A percentile compares a stretch with the other conserved stretches of the same genome.
Conservation (phyloP, 345 rosid species). For the Populus ilicifolia region DNA sequence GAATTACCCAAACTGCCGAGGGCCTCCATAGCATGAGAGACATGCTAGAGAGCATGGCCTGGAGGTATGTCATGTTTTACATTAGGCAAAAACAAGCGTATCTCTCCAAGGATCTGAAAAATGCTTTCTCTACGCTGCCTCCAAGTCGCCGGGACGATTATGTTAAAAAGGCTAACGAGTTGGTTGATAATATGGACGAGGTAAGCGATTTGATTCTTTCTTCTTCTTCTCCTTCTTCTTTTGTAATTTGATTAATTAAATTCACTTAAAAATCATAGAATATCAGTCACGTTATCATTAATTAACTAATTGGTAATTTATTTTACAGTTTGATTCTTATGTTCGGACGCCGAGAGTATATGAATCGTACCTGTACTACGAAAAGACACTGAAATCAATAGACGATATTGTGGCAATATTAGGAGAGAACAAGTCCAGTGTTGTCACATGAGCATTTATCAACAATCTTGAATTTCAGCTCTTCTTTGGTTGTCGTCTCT, state of each 20-base stretch:
- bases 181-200: slow-evolving; percentile 71
- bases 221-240: too few species aligned
- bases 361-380: slow-evolving; percentile 81
- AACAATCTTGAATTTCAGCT: neutral
- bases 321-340: slow-evolving; percentile 56
- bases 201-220: slow-evolving; percentile 24
- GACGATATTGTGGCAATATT: slow-evolving; percentile 62
- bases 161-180: slow-evolving; percentile 63
- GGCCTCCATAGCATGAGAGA: slow-evolving; percentile 73
- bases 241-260: neutral
- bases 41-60: slow-evolving; percentile 86
- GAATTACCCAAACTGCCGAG: slow-evolving; percentile 84
- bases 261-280: neutral
- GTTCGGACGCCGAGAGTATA: slow-evolving; percentile 82
- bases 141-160: slow-evolving; percentile 49
- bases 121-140: slow-evolving; percentile 59
- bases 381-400: slow-evolving; percentile 76
- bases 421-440: slow-evolving; percentile 7
- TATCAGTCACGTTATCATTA: neutral
- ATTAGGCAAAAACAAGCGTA: slow-evolving; percentile 67
- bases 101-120: slow-evolving; percentile 76
- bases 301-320: neutral
- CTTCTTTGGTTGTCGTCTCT: too few species aligned
- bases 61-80: slow-evolving; percentile 85
- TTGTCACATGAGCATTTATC: neutral